Conservation (phyloP, 2,329 filamentous ascomycete species). For the Nemania sp. region DNA sequence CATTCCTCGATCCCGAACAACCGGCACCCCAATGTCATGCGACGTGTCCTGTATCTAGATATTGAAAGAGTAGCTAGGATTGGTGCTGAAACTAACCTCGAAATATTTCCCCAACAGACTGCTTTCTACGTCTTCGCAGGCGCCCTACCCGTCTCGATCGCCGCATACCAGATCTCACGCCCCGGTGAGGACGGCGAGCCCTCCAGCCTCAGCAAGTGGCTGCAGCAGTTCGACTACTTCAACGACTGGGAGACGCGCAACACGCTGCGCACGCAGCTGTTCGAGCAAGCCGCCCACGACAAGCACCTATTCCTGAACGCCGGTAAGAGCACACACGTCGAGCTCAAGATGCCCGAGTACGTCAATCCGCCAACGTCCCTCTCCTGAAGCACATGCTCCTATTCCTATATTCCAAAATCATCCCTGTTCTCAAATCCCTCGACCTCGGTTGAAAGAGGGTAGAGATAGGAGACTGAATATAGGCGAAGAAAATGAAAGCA, state of each 20-base stretch:
- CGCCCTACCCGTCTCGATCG: slow-evolving; percentile 58
- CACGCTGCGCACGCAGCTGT: slow-evolving; percentile 61
- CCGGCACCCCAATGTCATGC: too few relatives aligned
- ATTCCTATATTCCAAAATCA: background rate
- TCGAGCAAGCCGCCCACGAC: slow-evolving; percentile 69
- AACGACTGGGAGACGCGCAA: slow-evolving; percentile 66
- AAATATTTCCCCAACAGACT: slow-evolving; percentile 52
- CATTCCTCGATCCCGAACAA: background rate
- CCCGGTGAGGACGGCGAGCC: slow-evolving; percentile 63
- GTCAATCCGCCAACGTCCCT: slow-evolving; percentile 47
- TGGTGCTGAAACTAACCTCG: slow-evolving; percentile 24
- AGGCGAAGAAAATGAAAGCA: background rate
- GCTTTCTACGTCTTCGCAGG: slow-evolving; percentile 62
- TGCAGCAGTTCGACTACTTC: slow-evolving; percentile 61
- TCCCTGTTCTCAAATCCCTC: background rate
- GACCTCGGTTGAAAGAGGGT: background rate
- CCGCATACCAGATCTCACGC: slow-evolving; percentile 63
- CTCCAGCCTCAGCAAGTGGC: slow-evolving; percentile 60
- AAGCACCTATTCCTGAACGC: slow-evolving; percentile 65
- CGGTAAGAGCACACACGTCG: slow-evolving; percentile 60
- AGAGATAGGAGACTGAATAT: background rate
- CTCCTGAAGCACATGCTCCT: background rate
- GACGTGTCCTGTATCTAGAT: too few relatives aligned
- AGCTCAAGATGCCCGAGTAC: slow-evolving; percentile 70
- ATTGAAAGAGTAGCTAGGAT: background rate